Base-by-base conservation (phyloP, 768 basidiomycete species). In the Piloderma croceum region DNA sequence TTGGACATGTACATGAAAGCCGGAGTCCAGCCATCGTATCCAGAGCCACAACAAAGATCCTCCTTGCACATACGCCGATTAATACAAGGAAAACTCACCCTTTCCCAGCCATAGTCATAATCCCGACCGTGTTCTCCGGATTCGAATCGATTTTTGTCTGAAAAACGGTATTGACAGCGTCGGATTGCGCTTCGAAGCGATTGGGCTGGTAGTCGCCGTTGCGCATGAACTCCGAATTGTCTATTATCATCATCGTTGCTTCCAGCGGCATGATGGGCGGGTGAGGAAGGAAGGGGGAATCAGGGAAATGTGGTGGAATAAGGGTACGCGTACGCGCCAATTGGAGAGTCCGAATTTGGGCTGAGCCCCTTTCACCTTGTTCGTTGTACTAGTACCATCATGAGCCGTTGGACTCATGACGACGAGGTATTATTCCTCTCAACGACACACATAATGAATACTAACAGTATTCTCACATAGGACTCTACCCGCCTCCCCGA, bases 31-130 rank as follows among this genome's bases (percentile, higher is more conserved):
- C n/a, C n/a, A n/a, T n/a, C n/a, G n/a, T n/a, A n/a, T n/a, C n/a
- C n/a, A n/a, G n/a, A n/a, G n/a, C n/a, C n/a, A n/a, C n/a, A n/a
- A n/a, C n/a, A n/a, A n/a, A n/a, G n/a, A n/a, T n/a, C n/a, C n/a
- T n/a, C n/a, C n/a, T n/a, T n/a, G n/a, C n/a, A n/a, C n/a, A n/a
- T n/a, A n/a, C n/a, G n/a, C n/a, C n/a, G n/a, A n/a, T n/a, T n/a
- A 27, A 25, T 6, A 19, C 3, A 12, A 13, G 6, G 20, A 20
- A 48, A 12, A 57, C 77, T 61, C 55, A 94, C 94, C 85, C 83
- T 63, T 96, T 96, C 41, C 90, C 88, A 11, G 91, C 94, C 90
- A 94, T 94, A 21, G 90, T 90, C 93, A 99, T 96, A 31, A 97
- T 68, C 4, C 96, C 96, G 31, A 97, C 93, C 9, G 91, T 91